Evolutionary conservation across 129 eudicot species (phyloP).

Genomic region (Pseudognaphalium luteoalbum): DNA sequence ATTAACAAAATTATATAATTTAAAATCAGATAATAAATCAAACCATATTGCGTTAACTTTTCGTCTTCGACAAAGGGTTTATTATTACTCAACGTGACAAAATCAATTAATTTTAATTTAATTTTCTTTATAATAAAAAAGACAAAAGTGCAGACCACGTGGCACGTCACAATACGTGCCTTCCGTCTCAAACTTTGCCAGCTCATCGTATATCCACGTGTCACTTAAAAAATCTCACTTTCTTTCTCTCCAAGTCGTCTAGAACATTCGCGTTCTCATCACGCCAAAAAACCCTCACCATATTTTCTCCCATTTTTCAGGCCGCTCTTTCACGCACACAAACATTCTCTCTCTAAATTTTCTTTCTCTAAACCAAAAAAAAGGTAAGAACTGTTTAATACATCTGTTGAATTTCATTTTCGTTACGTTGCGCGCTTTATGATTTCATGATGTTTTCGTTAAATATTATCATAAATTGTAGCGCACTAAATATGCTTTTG

Average conservation of each 20-base stretch:
- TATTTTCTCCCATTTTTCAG: neutral
- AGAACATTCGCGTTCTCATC: conserved; percentile 2
- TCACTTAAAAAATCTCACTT: neutral
- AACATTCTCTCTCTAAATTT: neutral
- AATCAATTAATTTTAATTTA: too few species aligned
- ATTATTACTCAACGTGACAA: neutral
- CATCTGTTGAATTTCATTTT: neutral
- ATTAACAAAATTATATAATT: too few species aligned
- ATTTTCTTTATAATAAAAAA: too few species aligned
- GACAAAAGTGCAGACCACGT: neutral
- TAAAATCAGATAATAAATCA: neutral
- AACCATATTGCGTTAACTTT: neutral
- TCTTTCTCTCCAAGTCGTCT: neutral
- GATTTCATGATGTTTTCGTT: neutral
- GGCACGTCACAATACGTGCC: neutral
- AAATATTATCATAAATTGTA: neutral
- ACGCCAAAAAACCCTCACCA: neutral
- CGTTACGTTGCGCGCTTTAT: neutral
- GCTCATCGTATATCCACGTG: neutral
- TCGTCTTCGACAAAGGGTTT: neutral
- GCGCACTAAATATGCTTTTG: neutral
- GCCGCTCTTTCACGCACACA: neutral
- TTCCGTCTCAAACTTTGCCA: neutral
- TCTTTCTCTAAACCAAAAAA: neutral
- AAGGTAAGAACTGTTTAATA: neutral